phyloP scores from a whole-genome alignment of 441 rosid genomes.

The Euphorbia neoarborescens region DNA sequence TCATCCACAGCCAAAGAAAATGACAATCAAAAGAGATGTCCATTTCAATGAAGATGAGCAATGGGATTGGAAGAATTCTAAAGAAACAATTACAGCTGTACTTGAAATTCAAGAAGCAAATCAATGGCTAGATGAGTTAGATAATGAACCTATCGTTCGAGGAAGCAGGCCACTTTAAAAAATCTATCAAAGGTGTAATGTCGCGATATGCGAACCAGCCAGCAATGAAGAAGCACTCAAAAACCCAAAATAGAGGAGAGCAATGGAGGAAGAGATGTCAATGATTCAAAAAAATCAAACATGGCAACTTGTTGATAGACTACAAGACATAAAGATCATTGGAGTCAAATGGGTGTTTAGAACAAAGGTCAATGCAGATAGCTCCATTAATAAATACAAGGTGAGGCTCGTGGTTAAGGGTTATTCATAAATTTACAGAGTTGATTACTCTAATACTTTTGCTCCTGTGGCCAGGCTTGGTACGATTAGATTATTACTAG shows the following conservation, averaged over 20 bases:
- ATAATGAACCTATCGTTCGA: background rate
- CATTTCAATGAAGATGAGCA: background rate
- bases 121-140: background rate
- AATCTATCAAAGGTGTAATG: background rate
- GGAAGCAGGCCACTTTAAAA: background rate
- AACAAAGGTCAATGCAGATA: background rate
- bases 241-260: background rate
- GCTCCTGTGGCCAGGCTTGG: background rate
- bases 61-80: background rate
- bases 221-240: background rate
- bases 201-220: background rate
- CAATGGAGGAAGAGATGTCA: background rate
- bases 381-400: background rate
- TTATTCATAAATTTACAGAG: background rate
- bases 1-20: background rate
- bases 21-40: background rate
- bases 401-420: background rate
- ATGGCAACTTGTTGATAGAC: background rate
- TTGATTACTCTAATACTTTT: background rate
- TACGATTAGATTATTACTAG: background rate
- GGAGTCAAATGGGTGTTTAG: background rate
- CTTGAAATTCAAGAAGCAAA: background rate
- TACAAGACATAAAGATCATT: background rate
- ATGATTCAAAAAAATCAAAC: background rate
- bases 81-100: background rate